phyloP scores from a whole-genome alignment of 306 rosid genomes.

The Argentina anserina region DNA sequence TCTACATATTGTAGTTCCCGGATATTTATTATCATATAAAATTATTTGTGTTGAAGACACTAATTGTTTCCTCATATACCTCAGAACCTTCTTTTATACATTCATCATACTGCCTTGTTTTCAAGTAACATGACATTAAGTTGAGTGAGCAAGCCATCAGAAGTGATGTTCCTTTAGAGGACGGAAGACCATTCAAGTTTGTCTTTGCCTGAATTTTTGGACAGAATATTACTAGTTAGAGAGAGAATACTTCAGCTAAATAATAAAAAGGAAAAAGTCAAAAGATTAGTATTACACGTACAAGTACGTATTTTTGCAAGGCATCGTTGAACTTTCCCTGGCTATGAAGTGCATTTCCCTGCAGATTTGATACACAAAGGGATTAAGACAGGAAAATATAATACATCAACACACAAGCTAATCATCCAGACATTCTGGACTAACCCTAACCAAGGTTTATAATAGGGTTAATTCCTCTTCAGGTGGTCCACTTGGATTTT shows the following conservation, averaged over 20 bases:
- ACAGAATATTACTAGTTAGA: slow-evolving; percentile 6
- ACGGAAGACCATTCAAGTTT: slow-evolving; percentile 61
- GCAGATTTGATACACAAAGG: slow-evolving; percentile 32
- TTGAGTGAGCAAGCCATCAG: slow-evolving; percentile 89
- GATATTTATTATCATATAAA: slow-evolving; percentile 12
- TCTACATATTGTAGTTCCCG: too few relatives aligned
- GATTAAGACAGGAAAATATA: background rate
- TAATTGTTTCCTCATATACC: slow-evolving; percentile 46
- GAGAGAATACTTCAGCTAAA: slow-evolving; percentile 4
- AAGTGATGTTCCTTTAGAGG: slow-evolving; percentile 65
- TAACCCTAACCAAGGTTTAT: too few relatives aligned
- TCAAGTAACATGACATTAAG: slow-evolving; percentile 94
- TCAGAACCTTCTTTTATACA: slow-evolving; percentile 89
- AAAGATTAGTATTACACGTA: slow-evolving; percentile 35
- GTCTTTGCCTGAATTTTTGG: slow-evolving; percentile 69
- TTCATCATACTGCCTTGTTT: slow-evolving; percentile 70
- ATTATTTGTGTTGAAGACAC: slow-evolving; percentile 16
- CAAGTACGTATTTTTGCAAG: slow-evolving; percentile 64
- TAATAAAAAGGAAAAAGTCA: background rate
- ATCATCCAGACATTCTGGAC: too few relatives aligned
- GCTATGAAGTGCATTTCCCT: slow-evolving; percentile 88
- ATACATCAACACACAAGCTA: background rate
- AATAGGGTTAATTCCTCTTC: background rate
- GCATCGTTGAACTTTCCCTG: slow-evolving; percentile 79
- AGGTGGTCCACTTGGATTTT: background rate